Percentiles rank a stretch among this genome's conserved stretches.
Conservation (phyloP, 1,139 yeast species). For the Saccharomyces hybrid region DNA sequence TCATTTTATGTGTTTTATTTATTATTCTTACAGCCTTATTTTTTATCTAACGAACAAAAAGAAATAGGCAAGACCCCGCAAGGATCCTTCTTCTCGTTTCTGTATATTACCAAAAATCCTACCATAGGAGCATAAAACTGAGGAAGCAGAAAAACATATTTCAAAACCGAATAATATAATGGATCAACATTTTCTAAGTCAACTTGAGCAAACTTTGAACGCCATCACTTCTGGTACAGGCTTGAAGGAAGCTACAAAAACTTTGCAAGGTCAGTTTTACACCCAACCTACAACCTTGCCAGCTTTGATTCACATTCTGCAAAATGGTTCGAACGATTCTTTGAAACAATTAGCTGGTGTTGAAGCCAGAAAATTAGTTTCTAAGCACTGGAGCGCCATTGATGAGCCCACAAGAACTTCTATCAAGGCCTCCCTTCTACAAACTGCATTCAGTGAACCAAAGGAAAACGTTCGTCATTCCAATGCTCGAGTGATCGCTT, state of each 20-base stretch:
- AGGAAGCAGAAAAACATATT: background rate
- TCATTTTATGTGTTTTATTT: background rate
- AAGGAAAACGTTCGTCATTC: conserved; percentile 77
- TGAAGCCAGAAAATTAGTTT: conserved; percentile 81
- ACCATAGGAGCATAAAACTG: background rate
- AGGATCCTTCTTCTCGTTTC: conserved; percentile 1
- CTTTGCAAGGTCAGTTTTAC: conserved; percentile 70
- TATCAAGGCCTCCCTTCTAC: conserved; percentile 62
- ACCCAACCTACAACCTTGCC: conserved; percentile 67
- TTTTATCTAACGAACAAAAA: background rate
- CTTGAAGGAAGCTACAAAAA: conserved; percentile 75
- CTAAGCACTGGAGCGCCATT: conserved; percentile 60
- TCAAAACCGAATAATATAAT: conserved; percentile 30
- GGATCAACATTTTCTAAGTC: conserved; percentile 65
- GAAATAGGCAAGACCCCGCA: background rate
- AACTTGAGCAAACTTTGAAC: conserved; percentile 70
- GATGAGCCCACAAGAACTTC: conserved; percentile 49
- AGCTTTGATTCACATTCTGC: conserved; percentile 74
- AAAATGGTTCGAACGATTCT: conserved; percentile 37
- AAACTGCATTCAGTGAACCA: conserved; percentile 58
- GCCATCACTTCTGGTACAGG: conserved; percentile 68
- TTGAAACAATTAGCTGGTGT: conserved; percentile 83
- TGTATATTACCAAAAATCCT: conserved; percentile 1
- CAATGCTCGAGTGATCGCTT: conserved; percentile 80
- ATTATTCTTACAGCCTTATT: too few relatives aligned